Conservation (phyloP, 163 green algal genomes). For the Chlorella variabilis region DNA sequence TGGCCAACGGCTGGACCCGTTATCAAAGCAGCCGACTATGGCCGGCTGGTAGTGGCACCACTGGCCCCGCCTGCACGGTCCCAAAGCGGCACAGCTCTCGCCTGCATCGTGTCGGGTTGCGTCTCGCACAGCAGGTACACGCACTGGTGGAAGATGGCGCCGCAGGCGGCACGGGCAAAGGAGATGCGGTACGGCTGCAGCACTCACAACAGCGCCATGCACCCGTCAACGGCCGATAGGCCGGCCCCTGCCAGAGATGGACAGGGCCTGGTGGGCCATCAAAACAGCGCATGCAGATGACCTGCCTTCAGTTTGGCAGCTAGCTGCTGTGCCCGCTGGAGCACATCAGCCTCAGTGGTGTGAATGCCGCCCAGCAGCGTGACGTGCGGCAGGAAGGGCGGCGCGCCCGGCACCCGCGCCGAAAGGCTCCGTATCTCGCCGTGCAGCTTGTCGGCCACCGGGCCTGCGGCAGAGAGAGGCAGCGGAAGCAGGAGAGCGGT, state of each 20-base stretch:
- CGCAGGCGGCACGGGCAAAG: conserved; percentile 44
- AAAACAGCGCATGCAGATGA: not conserved
- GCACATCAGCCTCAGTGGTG: conserved; percentile 29
- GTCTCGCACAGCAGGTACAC: conserved; percentile 57
- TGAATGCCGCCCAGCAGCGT: conserved; percentile 57
- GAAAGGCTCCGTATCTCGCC: conserved; percentile 46
- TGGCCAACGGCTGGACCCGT: too few species aligned
- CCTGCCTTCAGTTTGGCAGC: conserved; percentile 32
- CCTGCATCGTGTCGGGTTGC: conserved; percentile 31
- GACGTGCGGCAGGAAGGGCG: conserved; percentile 58
- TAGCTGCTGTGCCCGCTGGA: conserved; percentile 32
- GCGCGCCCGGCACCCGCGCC: conserved; percentile 6
- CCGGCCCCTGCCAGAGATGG: too few species aligned
- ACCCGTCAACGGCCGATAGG: too few species aligned
- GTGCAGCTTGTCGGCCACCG: conserved; percentile 21
- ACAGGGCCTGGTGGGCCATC: not conserved
- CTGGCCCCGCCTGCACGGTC: too few species aligned
- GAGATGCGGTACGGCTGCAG: conserved; percentile 51
- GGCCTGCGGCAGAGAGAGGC: not conserved
- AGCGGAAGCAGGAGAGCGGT: not conserved
- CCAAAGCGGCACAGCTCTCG: too few species aligned
- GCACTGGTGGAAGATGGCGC: conserved; percentile 65
- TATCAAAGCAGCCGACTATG: not conserved
- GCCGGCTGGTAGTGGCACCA: too few species aligned
- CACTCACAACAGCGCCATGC: too few species aligned